Evolutionary conservation across 306 rosid species (phyloP), one percentile per base, ranked within the genome.

Genomic region (Luffa aegyptiaca): DNA sequence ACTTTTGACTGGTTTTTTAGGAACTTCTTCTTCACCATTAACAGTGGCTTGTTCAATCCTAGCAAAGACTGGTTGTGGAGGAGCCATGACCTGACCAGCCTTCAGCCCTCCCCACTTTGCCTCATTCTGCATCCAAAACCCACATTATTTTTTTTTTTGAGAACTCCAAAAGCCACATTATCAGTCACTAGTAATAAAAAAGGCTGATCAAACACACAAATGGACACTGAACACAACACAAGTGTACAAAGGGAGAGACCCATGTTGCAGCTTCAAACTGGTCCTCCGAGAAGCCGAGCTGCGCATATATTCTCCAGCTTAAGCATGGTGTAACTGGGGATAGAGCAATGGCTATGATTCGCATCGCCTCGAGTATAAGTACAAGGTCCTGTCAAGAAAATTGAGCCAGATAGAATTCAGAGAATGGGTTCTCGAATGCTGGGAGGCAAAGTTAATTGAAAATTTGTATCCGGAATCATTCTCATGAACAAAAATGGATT

Each of bases 61-160:
- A 6, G 89, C 93, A 85, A 95, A 92, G 45, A 92, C 80, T 33
- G 97, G 98, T 58, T 88, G 82, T 39, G 98, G 97, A 79, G 87
- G 86, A 79, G 92, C 93, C 97, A 91, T 89, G 56, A 92, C 90
- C 83, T 90, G 96, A 48, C 96, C 98, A 72, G 90, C 89, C 83
- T 85, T 90, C 36, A 95, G 90, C 63, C 93, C 97, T 55, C 98
- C 98, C 98, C 98, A 95, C 78, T 77, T 48, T 74, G 96, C 92
- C 85, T 91, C 97, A 12, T 83, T 81, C 98, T 91, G 79, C 85
- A 86, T 77, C 45, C 80, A 78, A 84, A n/a, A n/a, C n/a, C n/a
- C n/a, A n/a, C n/a, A n/a, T n/a, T n/a, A n/a, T n/a, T n/a, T n/a
- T n/a, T n/a, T n/a, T n/a, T n/a, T n/a, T n/a, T n/a, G n/a, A n/a